phyloP scores from a whole-genome alignment of 306 rosid genomes.

The Rosa lucieae region DNA sequence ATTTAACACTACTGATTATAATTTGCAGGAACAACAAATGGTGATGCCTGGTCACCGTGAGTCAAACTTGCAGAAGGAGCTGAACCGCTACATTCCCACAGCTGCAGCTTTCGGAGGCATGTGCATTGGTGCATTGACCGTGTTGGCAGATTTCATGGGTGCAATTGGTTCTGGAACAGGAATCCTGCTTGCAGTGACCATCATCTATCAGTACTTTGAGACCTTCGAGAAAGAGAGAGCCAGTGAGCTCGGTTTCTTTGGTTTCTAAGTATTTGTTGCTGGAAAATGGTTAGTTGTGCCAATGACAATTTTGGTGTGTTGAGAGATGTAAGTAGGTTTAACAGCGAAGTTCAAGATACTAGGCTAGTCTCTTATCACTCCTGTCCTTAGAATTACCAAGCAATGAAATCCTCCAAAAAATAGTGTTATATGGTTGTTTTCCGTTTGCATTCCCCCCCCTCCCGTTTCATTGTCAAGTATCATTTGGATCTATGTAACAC shows the following conservation, averaged over 20 bases:
- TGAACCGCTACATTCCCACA: constrained; percentile 87
- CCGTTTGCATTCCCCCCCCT: not conserved
- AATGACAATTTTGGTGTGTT: constrained; percentile 37
- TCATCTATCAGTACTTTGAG: constrained; percentile 89
- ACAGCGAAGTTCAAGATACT: constrained; percentile 36
- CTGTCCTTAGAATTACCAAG: constrained; percentile 16
- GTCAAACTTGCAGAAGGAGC: constrained; percentile 83
- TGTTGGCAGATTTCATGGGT: constrained; percentile 93
- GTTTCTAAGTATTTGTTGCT: constrained; percentile 47
- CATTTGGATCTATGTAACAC: constrained; percentile 13
- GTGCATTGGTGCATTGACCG: constrained; percentile 88
- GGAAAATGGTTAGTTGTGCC: constrained; percentile 19
- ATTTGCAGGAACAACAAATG: constrained; percentile 94
- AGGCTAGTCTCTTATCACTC: constrained; percentile 40
- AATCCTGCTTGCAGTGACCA: constrained; percentile 84
- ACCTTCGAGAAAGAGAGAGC: constrained; percentile 90
- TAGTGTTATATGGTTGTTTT: not conserved
- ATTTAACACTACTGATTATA: not conserved
- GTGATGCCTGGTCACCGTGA: constrained; percentile 95
- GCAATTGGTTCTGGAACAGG: constrained; percentile 96
- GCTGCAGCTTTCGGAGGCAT: constrained; percentile 96
- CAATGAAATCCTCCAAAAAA: constrained; percentile 15
- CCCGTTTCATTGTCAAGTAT: constrained; percentile 5
- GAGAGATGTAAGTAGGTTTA: constrained; percentile 43
- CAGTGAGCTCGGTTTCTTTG: constrained; percentile 87